phyloP scores from a whole-genome alignment of 2,329 filamentous ascomycete genomes.

The Monosporascus ibericus region DNA sequence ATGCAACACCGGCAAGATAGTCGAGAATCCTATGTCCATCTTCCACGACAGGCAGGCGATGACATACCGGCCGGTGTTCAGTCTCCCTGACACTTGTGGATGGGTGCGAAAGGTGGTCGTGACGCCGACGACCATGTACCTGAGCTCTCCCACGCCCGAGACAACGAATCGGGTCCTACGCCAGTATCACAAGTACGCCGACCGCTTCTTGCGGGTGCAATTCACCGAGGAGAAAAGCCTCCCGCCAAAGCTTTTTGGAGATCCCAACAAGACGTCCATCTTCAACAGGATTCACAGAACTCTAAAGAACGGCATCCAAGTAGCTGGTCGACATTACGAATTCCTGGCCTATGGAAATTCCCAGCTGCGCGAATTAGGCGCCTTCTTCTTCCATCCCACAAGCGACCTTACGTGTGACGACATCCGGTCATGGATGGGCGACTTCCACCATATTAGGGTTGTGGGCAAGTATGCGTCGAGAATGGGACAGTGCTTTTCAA shows the following conservation, averaged over 20 bases:
- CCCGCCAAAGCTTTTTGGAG: too few species aligned
- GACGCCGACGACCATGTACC: conserved; percentile 78
- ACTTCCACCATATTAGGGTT: conserved; percentile 72
- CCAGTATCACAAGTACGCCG: conserved; percentile 58
- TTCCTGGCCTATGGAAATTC: conserved; percentile 95
- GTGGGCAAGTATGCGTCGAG: conserved; percentile 89
- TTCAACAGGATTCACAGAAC: conserved; percentile 69
- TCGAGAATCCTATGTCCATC: conserved; percentile 67
- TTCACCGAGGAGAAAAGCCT: conserved; percentile 74
- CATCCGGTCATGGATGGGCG: conserved; percentile 82
- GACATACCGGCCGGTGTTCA: conserved; percentile 39
- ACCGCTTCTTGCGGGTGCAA: conserved; percentile 82
- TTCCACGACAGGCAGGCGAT: conserved; percentile 52
- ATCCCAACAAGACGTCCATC: conserved; percentile 52
- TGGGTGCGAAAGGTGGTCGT: conserved; percentile 71
- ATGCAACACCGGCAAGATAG: conserved; percentile 53
- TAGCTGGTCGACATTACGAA: conserved; percentile 77
- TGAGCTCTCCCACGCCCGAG: conserved; percentile 72
- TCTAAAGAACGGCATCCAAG: conserved; percentile 69
- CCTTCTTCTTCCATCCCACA: conserved; percentile 83
- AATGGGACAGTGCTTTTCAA: conserved; percentile 92
- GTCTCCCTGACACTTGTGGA: conserved; percentile 66
- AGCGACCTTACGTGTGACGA: conserved; percentile 61
- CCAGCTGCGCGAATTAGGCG: conserved; percentile 85
- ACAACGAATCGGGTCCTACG: conserved; percentile 83